These are phyloP conservation scores for Schizothecium vesticola DNA, from an alignment of 495 filamentous ascomycete species.

Conservation along the genomic window DNA sequence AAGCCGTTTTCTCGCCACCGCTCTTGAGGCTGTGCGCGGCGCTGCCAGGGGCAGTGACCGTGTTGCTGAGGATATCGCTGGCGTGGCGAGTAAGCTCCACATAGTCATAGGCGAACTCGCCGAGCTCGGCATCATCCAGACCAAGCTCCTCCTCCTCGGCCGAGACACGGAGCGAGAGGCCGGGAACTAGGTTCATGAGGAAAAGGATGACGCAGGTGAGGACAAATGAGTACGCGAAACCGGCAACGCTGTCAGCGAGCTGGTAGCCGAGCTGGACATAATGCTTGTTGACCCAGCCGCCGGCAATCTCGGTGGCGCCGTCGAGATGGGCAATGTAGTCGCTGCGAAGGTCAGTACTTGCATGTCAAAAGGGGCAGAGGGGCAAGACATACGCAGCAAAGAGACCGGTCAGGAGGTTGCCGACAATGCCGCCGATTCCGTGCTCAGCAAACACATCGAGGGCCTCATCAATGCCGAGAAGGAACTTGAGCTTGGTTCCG, in stretches of 20 bases:
- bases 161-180: slow-evolving; percentile 71
- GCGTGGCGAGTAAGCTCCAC: slow-evolving; percentile 89
- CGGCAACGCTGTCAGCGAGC: slow-evolving; percentile 82
- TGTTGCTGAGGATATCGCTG: slow-evolving; percentile 14
- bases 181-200: slow-evolving; percentile 83
- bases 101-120: slow-evolving; percentile 98
- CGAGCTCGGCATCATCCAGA: slow-evolving; percentile 93
- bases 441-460: slow-evolving; percentile 96
- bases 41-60: slow-evolving; percentile 15
- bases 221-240: slow-evolving; percentile 82
- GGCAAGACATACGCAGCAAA: slow-evolving; percentile 63
- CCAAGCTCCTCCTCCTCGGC: slow-evolving; percentile 88
- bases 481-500: slow-evolving; percentile 93
- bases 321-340: slow-evolving; percentile 90
- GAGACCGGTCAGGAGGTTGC: slow-evolving; percentile 84
- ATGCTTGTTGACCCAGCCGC: slow-evolving; percentile 90
- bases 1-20: slow-evolving; percentile 21
- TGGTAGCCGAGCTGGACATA: slow-evolving; percentile 90
- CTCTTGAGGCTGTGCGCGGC: slow-evolving; percentile 25
- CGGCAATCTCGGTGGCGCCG: slow-evolving; percentile 60
- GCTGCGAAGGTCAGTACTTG: slow-evolving; percentile 14
- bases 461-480: slow-evolving; percentile 81
- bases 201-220: slow-evolving; percentile 88
- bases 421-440: slow-evolving; percentile 79
- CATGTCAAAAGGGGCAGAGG: background rate